Conservation (phyloP, 305 asterid species). For the Fraxinus platypoda region DNA sequence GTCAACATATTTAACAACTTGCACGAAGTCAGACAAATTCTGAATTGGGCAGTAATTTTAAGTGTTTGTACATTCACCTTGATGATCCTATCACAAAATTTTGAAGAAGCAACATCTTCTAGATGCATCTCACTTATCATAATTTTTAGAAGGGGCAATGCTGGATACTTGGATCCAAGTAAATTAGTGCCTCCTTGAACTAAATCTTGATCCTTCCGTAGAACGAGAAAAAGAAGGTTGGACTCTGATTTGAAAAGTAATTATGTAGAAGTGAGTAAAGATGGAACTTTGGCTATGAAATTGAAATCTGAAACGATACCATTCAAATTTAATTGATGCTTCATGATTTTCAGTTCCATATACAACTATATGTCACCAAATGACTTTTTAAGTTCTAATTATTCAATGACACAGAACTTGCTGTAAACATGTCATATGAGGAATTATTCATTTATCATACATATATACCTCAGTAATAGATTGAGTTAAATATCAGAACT, state of each 20-base stretch:
- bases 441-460: not conserved
- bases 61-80: too few relatives aligned
- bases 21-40: too few relatives aligned
- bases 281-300: not conserved
- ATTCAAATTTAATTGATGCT: not conserved
- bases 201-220: not conserved
- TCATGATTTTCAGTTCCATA: not conserved
- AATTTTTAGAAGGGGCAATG: constrained; percentile 52
- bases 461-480: not conserved
- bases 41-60: too few relatives aligned
- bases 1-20: too few relatives aligned
- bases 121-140: too few relatives aligned
- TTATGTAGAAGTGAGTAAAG: not conserved
- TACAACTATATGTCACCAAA: not conserved
- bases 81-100: too few relatives aligned
- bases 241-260: not conserved
- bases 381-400: not conserved
- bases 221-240: too few relatives aligned
- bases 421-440: not conserved
- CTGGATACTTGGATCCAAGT: constrained; percentile 93
- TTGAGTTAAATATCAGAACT: too few relatives aligned
- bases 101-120: too few relatives aligned
- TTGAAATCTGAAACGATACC: not conserved
- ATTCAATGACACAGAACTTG: not conserved
- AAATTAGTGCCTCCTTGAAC: constrained; percentile 34